A percentile compares a stretch with the other conserved stretches of the same genome.
These are phyloP conservation scores for Ustilago cynodontis DNA, from an alignment of 1,284 basidiomycete species.

Conservation along the genomic window DNA sequence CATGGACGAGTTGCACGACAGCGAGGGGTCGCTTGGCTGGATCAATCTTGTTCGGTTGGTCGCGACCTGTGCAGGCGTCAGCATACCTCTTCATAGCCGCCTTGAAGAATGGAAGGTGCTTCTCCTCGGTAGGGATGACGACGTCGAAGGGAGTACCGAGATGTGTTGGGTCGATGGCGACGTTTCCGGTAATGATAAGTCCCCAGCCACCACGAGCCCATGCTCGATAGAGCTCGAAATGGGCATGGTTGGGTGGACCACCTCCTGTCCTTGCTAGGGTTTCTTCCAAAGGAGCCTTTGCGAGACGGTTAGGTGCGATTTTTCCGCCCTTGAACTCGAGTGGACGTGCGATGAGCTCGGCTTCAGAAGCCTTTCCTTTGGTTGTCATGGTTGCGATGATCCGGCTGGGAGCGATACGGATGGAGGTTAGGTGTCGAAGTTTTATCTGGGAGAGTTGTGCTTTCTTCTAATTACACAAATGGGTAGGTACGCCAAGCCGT, in stretches of 20 bases:
- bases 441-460: too few species aligned
- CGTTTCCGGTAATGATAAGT: slow-evolving; percentile 87
- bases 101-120: slow-evolving; percentile 69
- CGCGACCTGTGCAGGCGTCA: slow-evolving; percentile 51
- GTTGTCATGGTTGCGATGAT: slow-evolving; percentile 12
- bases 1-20: slow-evolving; percentile 85
- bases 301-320: slow-evolving; percentile 72
- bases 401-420: too few species aligned
- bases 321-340: slow-evolving; percentile 75
- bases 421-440: too few species aligned
- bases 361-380: slow-evolving; percentile 21
- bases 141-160: slow-evolving; percentile 86
- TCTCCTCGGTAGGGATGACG: slow-evolving; percentile 73
- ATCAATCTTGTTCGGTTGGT: slow-evolving; percentile 64
- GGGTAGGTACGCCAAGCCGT: background rate
- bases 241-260: slow-evolving; percentile 69
- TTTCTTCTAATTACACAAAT: background rate
- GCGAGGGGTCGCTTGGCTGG: slow-evolving; percentile 66
- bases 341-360: slow-evolving; percentile 70
- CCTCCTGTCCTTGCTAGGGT: slow-evolving; percentile 60
- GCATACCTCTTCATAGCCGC: slow-evolving; percentile 58
- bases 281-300: slow-evolving; percentile 71
- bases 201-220: slow-evolving; percentile 88
- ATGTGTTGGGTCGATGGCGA: slow-evolving; percentile 80
- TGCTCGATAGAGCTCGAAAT: slow-evolving; percentile 78